A percentile compares a stretch with the other conserved stretches of the same genome.
Evolutionary conservation across 805 yeast genomes (phyloP).

Genomic region (Starmerella floricola): DNA sequence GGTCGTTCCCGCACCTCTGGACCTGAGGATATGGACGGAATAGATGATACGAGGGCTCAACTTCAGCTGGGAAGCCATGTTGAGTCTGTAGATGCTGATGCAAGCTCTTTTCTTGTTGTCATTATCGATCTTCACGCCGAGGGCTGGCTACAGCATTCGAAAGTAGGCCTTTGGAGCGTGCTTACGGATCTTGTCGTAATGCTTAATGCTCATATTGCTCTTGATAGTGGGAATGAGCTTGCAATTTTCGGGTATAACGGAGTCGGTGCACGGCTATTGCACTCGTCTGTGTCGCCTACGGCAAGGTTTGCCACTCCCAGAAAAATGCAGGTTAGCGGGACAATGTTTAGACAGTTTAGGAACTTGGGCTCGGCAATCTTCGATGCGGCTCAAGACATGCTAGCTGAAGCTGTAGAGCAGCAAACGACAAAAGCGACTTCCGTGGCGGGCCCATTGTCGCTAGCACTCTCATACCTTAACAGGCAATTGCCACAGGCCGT

Average conservation of each 20-base stretch:
- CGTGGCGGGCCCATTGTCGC: slow-evolving; percentile 50
- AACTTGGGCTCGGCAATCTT: slow-evolving; percentile 64
- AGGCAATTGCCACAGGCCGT: slow-evolving; percentile 38
- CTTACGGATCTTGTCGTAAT: slow-evolving; percentile 58
- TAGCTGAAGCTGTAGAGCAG: slow-evolving; percentile 35
- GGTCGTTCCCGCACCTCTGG: no score
- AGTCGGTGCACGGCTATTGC: slow-evolving; percentile 53
- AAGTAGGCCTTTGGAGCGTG: slow-evolving; percentile 41
- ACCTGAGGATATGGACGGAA: slow-evolving; percentile 30
- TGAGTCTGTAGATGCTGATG: slow-evolving; percentile 37
- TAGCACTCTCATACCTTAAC: slow-evolving; percentile 64
- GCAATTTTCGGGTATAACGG: slow-evolving; percentile 70
- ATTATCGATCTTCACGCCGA: slow-evolving; percentile 66
- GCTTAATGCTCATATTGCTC: slow-evolving; percentile 75
- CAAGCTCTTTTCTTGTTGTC: slow-evolving; percentile 69
- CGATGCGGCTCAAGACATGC: slow-evolving; percentile 41
- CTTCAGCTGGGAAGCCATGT: slow-evolving; percentile 16
- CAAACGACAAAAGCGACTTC: slow-evolving; percentile 51
- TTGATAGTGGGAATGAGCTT: slow-evolving; percentile 73
- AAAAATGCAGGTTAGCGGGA: slow-evolving; percentile 28
- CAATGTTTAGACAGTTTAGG: slow-evolving; percentile 75
- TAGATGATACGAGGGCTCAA: slow-evolving; percentile 27
- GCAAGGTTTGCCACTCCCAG: background rate
- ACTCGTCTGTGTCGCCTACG: slow-evolving; percentile 36
- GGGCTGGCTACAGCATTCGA: slow-evolving; percentile 41